These are phyloP conservation scores for Roridomyces roridus DNA, from an alignment of 768 basidiomycete species.

Conservation along the genomic window DNA sequence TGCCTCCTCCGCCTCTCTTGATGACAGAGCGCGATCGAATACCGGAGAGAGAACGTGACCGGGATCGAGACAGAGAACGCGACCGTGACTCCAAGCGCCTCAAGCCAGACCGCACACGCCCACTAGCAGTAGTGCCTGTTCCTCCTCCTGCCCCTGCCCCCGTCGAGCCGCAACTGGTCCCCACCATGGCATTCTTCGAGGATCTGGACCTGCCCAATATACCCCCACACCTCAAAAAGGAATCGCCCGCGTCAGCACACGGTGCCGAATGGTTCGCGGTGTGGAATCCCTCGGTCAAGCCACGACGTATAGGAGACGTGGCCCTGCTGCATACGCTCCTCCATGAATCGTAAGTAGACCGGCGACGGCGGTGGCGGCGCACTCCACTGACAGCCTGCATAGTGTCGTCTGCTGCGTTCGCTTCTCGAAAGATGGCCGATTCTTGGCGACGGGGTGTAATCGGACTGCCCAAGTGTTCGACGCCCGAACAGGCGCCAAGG, in stretches of 20 bases:
- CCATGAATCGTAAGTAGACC: conserved; percentile 72
- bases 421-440: conserved; percentile 82
- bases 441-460: conserved; percentile 83
- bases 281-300: conserved; percentile 61
- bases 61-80: conserved; percentile 46
- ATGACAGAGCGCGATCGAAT: conserved; percentile 39
- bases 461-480: conserved; percentile 84
- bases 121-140: conserved; percentile 29
- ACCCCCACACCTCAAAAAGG: conserved; percentile 52
- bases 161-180: conserved; percentile 37
- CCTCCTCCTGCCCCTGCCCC: conserved; percentile 37
- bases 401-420: conserved; percentile 67
- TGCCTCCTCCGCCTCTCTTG: conserved; percentile 36
- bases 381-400: neutral
- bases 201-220: conserved; percentile 44
- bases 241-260: conserved; percentile 30
- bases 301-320: conserved; percentile 68
- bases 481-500: conserved; percentile 74
- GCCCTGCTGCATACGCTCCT: conserved; percentile 69
- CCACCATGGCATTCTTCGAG: conserved; percentile 32
- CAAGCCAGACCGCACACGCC: conserved; percentile 36
- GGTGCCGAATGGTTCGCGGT: conserved; percentile 78
- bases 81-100: conserved; percentile 51
- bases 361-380: neutral
- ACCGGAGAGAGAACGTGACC: conserved; percentile 42